Base-by-base conservation (phyloP, 177 flowering plant species). In the Vitis hybrid region DNA sequence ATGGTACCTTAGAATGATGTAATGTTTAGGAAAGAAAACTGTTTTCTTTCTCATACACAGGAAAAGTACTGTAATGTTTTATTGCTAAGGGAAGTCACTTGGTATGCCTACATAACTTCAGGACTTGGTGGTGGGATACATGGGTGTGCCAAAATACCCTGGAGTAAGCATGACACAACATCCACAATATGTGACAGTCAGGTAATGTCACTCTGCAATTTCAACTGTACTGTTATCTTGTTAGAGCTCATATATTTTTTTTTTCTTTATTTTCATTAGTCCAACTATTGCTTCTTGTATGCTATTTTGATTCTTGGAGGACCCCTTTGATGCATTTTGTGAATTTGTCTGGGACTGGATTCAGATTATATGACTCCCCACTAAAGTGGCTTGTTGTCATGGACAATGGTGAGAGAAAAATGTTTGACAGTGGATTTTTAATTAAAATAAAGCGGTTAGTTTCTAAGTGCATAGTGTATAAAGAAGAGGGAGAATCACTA, bases 111-210 rank as follows among this genome's bases (percentile, higher is more conserved):
- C n/a, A 33, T 5, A 62, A 49, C 29, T 62, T 19, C 81, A 94
- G 99, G 99, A 95, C 84, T 78, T 95, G 74, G 99, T 95, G 70
- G 96, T 95, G 64, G 99, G 99, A 55, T 95, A 95, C 85, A 95
- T 95, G 99, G 99, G 99, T 60, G 99, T 95, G 63, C 99, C 97
- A 53, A 95, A 95, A 69, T 93, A 90, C 79, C 67, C 84, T 68
- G 96, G 97, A 75, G 55, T 91, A 72, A 89, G 89, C 82, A 95
- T 95, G 99, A 85, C 94, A 52, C 84, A 89, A 62, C 99, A 95
- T 87, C 99, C 96, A 66, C 99, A 95, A 68, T 95, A 95, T 81
- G 78, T 95, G 57, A 95, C 99, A 16, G 90, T 95, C 57, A 91
- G 99, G 99, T 95, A 79, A 71, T 49, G 10, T 19, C 53, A 16